Percentiles rank a stretch among this genome's conserved stretches.
Conservation (phyloP, 2,329 filamentous ascomycete species). For the Penicillium sp. region DNA sequence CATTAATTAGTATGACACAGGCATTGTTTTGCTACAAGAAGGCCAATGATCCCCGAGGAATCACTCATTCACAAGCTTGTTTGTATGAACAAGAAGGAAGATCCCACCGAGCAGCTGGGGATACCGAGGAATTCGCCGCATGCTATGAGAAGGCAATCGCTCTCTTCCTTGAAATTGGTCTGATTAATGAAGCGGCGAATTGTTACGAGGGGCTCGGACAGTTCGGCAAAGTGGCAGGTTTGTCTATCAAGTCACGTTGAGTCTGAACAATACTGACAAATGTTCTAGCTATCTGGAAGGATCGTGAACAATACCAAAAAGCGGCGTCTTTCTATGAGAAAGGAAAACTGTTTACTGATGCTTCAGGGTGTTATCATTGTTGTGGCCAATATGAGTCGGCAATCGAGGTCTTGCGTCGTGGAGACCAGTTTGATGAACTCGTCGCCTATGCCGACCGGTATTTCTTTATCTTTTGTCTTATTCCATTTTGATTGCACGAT, state of each 20-base stretch:
- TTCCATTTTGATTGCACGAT: not conserved
- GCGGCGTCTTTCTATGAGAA: constrained; percentile 19
- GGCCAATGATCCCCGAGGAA: constrained; percentile 13
- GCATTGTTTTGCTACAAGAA: constrained; percentile 19
- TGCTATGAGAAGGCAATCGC: constrained; percentile 13
- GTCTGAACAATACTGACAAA: not conserved
- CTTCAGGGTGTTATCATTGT: constrained; percentile 16
- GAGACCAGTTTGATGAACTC: constrained; percentile 18
- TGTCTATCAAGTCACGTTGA: not conserved
- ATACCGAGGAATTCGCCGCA: constrained; percentile 6
- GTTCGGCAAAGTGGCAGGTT: constrained; percentile 20
- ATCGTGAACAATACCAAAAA: constrained; percentile 8
- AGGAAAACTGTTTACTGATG: constrained; percentile 9
- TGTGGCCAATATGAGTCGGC: constrained; percentile 18
- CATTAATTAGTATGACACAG: constrained; percentile 1
- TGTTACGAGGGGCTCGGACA: constrained; percentile 16
- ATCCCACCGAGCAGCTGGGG: constrained; percentile 3
- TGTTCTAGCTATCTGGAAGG: constrained; percentile 17
- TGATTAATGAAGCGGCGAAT: constrained; percentile 9
- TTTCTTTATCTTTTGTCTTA: not conserved
- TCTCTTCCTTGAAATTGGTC: constrained; percentile 8
- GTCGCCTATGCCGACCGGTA: constrained; percentile 19
- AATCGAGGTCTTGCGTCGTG: constrained; percentile 17
- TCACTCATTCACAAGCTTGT: constrained; percentile 12
- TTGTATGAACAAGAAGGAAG: constrained; percentile 17